Base-by-base conservation (phyloP, 495 filamentous ascomycete species). In the Echria macrotheca region DNA sequence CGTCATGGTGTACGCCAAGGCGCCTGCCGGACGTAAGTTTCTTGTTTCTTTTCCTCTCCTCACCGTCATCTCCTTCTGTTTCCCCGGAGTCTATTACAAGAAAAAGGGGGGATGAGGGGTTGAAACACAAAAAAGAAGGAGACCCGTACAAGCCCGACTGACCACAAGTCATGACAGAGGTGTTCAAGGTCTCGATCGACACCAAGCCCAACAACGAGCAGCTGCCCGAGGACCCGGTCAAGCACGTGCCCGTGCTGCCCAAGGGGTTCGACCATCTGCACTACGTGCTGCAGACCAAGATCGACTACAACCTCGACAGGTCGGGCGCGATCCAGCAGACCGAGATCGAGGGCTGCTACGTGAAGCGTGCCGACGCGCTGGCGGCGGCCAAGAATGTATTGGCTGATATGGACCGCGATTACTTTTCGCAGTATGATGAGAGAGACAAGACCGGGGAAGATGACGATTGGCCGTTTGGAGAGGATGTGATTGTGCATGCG, bases 371-470 rank as follows among this genome's bases (percentile, higher is more conserved):
- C 0, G 59, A 63, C 7, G 69, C 71, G 0, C 8, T 61, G n/a
- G 33, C 40, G 1, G 65, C 64, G 2, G 71, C 70, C 0, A 49
- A 55, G 21, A 46, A 10, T 7, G 50, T 53, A 15, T 54, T 73
- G 1, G 14, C 21, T 8, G 39, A 29, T 5, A 41, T 53, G 6
- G 58, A 60, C 5, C 56, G 51, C 22, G 55, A 53, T 5, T 58
- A 61, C 33, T 74, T 61, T 44, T 64, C 55, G 1, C 64, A 74
- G 57, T 72, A 69, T 26, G 70, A 74, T 23, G 64, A 67, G 45
- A 50, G 63, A 18, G 59, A 55, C 12, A 28, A 46, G 6, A 49
- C 53, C 10, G 49, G 46, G 4, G 43, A 39, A 25, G 17, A 42
- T 44, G 36, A 29, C 1, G 29, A 31, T 25, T 74, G 70, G 71